These are phyloP conservation scores for Paratinospora sagittata DNA, from an alignment of 164 flowering plant species.

Conservation along the genomic window DNA sequence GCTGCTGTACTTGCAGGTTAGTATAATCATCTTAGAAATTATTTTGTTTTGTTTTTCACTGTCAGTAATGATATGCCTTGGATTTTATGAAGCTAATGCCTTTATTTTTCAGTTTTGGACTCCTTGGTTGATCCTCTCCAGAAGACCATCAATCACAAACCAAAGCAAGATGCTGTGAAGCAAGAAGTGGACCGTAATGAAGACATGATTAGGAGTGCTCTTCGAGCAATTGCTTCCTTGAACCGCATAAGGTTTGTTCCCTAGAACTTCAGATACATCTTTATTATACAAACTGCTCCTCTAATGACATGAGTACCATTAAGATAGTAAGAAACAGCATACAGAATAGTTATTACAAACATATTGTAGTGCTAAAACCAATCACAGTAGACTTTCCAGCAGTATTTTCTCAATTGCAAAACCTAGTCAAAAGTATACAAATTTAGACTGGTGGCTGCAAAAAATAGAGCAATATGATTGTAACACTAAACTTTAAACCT, in stretches of 20 bases:
- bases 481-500: background rate
- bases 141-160: conserved; percentile 82
- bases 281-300: background rate
- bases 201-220: conserved; percentile 99
- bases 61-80: background rate
- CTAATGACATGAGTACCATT: background rate
- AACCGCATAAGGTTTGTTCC: conserved; percentile 72
- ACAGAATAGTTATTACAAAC: too few species aligned
- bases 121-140: conserved; percentile 97
- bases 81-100: background rate
- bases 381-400: background rate
- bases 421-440: background rate
- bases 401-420: background rate
- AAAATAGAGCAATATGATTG: background rate
- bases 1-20: conserved; percentile 94
- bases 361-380: background rate
- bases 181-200: conserved; percentile 99
- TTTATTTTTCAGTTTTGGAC: conserved; percentile 59
- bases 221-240: conserved; percentile 86
- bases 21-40: conserved; percentile 7
- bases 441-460: background rate
- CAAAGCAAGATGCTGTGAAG: conserved; percentile 98
- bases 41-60: background rate
- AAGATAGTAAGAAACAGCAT: background rate
- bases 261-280: background rate